phyloP scores from a whole-genome alignment of 1,139 yeast genomes.

The Meyerozyma smithsonii region DNA sequence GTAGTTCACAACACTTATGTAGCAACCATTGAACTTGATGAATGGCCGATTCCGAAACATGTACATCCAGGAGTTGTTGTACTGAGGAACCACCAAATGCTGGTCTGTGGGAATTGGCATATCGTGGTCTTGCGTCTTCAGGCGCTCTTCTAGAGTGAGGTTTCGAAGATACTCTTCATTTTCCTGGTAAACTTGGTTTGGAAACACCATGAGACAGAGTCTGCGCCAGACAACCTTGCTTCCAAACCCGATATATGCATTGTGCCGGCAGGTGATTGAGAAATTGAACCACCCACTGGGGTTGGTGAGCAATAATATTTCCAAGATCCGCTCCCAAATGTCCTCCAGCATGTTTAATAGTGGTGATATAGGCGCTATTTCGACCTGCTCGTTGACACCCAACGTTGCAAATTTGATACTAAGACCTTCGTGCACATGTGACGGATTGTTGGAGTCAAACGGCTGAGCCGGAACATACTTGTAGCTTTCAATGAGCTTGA shows the following conservation, averaged over 20 bases:
- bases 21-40: slow-evolving; percentile 74
- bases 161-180: slow-evolving; percentile 19
- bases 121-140: slow-evolving; percentile 18
- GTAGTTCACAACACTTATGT: slow-evolving; percentile 81
- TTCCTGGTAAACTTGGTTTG: slow-evolving; percentile 50
- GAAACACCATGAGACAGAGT: slow-evolving; percentile 52
- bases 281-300: slow-evolving; percentile 68
- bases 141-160: slow-evolving; percentile 6
- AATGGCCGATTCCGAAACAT: slow-evolving; percentile 58
- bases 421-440: slow-evolving; percentile 16
- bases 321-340: slow-evolving; percentile 52
- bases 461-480: slow-evolving; percentile 25
- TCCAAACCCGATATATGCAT: slow-evolving; percentile 60
- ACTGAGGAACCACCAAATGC: slow-evolving; percentile 38
- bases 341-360: slow-evolving; percentile 62
- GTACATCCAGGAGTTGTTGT: slow-evolving; percentile 47
- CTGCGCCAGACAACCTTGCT: slow-evolving; percentile 52
- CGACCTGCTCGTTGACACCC: slow-evolving; percentile 26
- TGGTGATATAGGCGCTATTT: slow-evolving; percentile 45
- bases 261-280: slow-evolving; percentile 56
- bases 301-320: slow-evolving; percentile 42
- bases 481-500: slow-evolving; percentile 27
- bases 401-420: slow-evolving; percentile 29
- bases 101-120: slow-evolving; percentile 42
- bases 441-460: slow-evolving; percentile 20